These are phyloP conservation scores for Erysiphe neolycopersici DNA, from an alignment of 2,329 filamentous ascomycete genomes.

Conservation along the genomic window DNA sequence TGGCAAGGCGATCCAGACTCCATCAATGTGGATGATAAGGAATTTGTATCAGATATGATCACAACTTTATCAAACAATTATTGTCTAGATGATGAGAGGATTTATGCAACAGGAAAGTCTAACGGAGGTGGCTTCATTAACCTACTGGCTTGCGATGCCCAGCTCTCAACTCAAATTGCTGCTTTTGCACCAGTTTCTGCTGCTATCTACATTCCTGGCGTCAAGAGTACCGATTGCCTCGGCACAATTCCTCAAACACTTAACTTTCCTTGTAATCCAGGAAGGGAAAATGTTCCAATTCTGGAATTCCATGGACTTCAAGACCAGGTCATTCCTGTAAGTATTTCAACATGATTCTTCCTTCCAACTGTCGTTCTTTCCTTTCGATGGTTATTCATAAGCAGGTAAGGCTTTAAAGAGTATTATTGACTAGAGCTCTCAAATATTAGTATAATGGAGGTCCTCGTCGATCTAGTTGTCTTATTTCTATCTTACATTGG, in stretches of 20 bases:
- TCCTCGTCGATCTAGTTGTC: too few species aligned
- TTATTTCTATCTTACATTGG: too few species aligned
- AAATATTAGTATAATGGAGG: too few species aligned
- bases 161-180: constrained; percentile 16
- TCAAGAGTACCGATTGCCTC: constrained; percentile 13
- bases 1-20: constrained; percentile 18
- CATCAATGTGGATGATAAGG: constrained; percentile 17
- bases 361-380: too few species aligned
- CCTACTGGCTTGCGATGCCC: constrained; percentile 17
- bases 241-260: constrained; percentile 9
- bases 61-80: constrained; percentile 14
- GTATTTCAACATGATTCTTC: too few species aligned
- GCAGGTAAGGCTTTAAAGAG: too few species aligned
- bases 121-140: constrained; percentile 21
- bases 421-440: too few species aligned
- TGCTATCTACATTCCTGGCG: constrained; percentile 17
- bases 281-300: constrained; percentile 17
- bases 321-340: too few species aligned
- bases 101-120: constrained; percentile 20
- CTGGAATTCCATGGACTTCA: too few species aligned
- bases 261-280: constrained; percentile 15
- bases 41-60: constrained; percentile 20
- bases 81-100: constrained; percentile 17
- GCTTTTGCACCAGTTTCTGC: constrained; percentile 21
- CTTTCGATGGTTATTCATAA: too few species aligned